These are phyloP conservation scores for Glycyrrhiza uralensis DNA, from an alignment of 306 rosid genomes.

Conservation along the genomic window DNA sequence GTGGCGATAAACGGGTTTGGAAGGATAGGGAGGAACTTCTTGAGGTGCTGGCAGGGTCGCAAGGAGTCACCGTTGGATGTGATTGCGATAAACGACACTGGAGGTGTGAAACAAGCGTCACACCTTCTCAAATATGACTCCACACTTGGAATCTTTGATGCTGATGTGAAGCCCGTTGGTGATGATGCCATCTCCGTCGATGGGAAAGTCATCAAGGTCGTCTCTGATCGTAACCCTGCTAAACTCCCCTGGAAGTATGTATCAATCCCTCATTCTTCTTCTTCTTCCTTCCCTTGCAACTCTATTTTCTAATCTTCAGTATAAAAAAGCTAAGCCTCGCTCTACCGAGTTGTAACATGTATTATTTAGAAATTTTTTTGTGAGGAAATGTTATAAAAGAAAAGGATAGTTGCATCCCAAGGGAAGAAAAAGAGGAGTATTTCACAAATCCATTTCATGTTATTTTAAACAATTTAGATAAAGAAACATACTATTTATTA, in stretches of 20 bases:
- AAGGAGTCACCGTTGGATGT: constrained; percentile 94
- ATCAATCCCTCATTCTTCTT: too few species aligned
- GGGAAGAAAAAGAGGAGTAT: too few species aligned
- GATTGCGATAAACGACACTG: constrained; percentile 90
- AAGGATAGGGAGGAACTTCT: constrained; percentile 91
- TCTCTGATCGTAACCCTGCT: constrained; percentile 75
- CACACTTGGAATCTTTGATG: constrained; percentile 90
- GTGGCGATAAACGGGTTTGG: constrained; percentile 97
- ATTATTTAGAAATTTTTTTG: too few species aligned
- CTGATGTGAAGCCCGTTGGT: constrained; percentile 86
- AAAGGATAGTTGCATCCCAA: too few species aligned
- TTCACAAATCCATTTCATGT: too few species aligned
- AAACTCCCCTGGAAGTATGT: constrained; percentile 95
- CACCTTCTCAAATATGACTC: constrained; percentile 99
- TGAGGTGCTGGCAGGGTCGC: constrained; percentile 98
- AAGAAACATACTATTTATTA: too few species aligned
- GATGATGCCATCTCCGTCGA: constrained; percentile 70
- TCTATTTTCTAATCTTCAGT: too few species aligned
- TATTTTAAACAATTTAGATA: too few species aligned
- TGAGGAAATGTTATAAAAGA: too few species aligned
- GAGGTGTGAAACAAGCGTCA: constrained; percentile 96
- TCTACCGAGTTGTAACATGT: too few species aligned
- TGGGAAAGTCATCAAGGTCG: constrained; percentile 87
- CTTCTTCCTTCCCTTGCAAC: too few species aligned
- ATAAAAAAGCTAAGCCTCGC: too few species aligned